Conservation (phyloP, 371 early-diverging fungal species). For the Mortierella sp. region DNA sequence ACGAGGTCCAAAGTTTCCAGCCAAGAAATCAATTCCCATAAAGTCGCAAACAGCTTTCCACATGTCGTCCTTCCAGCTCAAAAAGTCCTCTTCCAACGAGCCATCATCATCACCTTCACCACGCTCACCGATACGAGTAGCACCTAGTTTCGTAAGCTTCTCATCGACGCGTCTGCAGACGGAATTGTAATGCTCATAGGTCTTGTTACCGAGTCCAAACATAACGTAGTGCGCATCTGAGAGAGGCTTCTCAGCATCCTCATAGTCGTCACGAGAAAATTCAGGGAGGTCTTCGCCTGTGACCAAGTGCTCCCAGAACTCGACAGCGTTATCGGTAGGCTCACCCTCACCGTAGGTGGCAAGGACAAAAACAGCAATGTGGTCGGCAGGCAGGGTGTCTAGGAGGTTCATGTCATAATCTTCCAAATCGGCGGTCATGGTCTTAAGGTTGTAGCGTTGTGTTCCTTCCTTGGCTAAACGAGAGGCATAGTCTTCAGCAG, state of each 20-base stretch:
- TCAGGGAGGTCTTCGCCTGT: slow-evolving; percentile 75
- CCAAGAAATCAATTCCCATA: slow-evolving; percentile 74
- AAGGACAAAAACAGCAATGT: slow-evolving; percentile 83
- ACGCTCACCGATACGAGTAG: slow-evolving; percentile 78
- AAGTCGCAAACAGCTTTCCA: slow-evolving; percentile 84
- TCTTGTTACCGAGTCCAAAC: slow-evolving; percentile 98
- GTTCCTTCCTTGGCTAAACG: slow-evolving; percentile 88
- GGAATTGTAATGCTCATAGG: slow-evolving; percentile 96
- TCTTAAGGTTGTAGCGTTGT: slow-evolving; percentile 79
- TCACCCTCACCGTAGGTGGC: slow-evolving; percentile 95
- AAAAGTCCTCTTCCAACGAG: slow-evolving; percentile 95
- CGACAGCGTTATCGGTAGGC: slow-evolving; percentile 92
- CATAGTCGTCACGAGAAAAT: slow-evolving; percentile 73
- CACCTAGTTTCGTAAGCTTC: slow-evolving; percentile 78
- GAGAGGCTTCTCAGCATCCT: slow-evolving; percentile 70
- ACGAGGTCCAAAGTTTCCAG: slow-evolving; percentile 54
- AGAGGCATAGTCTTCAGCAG: slow-evolving; percentile 95
- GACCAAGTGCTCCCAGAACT: slow-evolving; percentile 85
- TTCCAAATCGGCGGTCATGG: slow-evolving; percentile 89
- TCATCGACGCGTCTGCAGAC: slow-evolving; percentile 79
- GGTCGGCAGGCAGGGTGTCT: slow-evolving; percentile 71
- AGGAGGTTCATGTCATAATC: slow-evolving; percentile 87
- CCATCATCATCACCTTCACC: slow-evolving; percentile 98
- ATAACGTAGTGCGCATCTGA: slow-evolving; percentile 77
- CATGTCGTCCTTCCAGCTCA: slow-evolving; percentile 91